Percentiles rank a stretch among this genome's conserved stretches.
Evolutionary conservation across 306 rosid species (phyloP).

Genomic region (Vigna unguiculata): DNA sequence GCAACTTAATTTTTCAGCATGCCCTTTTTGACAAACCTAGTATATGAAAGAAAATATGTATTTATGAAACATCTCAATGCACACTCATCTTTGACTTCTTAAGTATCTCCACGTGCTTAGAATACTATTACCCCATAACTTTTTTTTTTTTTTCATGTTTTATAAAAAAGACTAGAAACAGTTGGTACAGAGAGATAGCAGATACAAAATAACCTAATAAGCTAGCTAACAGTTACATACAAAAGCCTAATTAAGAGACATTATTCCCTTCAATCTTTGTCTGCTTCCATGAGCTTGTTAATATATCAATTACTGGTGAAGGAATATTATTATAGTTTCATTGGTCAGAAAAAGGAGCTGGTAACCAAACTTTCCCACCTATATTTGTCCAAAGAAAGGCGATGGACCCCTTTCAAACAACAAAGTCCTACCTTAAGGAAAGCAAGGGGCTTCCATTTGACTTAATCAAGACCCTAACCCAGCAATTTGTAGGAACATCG

Average conservation of each 20-base stretch:
- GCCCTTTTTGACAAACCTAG: constrained; percentile 58
- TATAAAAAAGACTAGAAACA: too few relatives aligned
- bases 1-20: constrained; percentile 40
- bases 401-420: constrained; percentile 53
- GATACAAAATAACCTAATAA: too few relatives aligned
- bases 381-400: constrained; percentile 56
- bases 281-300: constrained; percentile 28
- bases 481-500: constrained; percentile 21
- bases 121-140: constrained; percentile 5
- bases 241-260: constrained; percentile 34
- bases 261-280: constrained; percentile 25
- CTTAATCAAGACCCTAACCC: constrained; percentile 55
- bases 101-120: constrained; percentile 54
- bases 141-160: too few relatives aligned
- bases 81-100: constrained; percentile 58
- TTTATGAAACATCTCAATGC: constrained; percentile 32
- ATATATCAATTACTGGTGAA: constrained; percentile 50
- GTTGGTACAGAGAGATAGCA: too few relatives aligned
- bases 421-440: constrained; percentile 56
- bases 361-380: constrained; percentile 93
- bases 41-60: constrained; percentile 27
- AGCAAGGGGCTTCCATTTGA: constrained; percentile 56
- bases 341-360: constrained; percentile 83
- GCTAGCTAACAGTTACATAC: too few relatives aligned
- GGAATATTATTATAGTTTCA: constrained; percentile 30